Percentiles rank a stretch among this genome's conserved stretches.
Evolutionary conservation across 768 basidiomycete genomes (phyloP).

Genomic region (Sarcomyxa edulis): DNA sequence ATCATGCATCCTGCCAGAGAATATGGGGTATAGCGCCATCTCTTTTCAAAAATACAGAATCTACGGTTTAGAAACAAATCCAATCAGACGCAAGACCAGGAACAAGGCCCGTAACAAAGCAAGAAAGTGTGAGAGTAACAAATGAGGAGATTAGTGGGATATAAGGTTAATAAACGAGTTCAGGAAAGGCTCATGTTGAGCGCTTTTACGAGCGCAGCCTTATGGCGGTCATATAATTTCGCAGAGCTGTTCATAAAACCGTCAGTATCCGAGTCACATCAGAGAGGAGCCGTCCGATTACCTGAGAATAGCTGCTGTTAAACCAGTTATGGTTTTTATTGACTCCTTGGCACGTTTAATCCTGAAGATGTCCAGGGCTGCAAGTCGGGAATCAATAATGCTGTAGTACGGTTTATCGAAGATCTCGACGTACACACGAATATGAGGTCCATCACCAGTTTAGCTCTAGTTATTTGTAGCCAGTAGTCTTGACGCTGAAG

Average conservation of each 20-base stretch:
- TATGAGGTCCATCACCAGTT: constrained; percentile 79
- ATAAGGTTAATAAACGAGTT: background rate
- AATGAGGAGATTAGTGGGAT: constrained; percentile 7
- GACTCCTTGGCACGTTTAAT: constrained; percentile 55
- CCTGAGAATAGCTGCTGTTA: constrained; percentile 72
- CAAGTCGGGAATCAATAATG: constrained; percentile 4
- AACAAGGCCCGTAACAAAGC: too few relatives aligned
- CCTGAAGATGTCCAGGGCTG: constrained; percentile 79
- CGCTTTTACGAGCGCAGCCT: constrained; percentile 50
- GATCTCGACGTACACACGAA: constrained; percentile 78
- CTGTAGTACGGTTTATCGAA: too few relatives aligned
- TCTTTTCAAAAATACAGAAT: too few relatives aligned
- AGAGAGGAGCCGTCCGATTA: constrained; percentile 22
- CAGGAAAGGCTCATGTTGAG: too few relatives aligned
- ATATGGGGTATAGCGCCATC: too few relatives aligned
- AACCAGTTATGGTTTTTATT: constrained; percentile 61
- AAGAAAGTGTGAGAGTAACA: too few relatives aligned
- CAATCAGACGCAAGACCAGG: too few relatives aligned
- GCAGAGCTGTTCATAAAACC: constrained; percentile 40
- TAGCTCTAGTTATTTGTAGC: constrained; percentile 64
- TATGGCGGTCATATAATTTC: constrained; percentile 74
- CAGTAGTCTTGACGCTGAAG: constrained; percentile 72
- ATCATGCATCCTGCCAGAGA: too few relatives aligned
- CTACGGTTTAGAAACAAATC: too few relatives aligned
- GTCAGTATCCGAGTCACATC: constrained; percentile 1